Evolutionary conservation across 106 monocot genomes (phyloP).

Genomic region (Xerophyta viscosa): DNA sequence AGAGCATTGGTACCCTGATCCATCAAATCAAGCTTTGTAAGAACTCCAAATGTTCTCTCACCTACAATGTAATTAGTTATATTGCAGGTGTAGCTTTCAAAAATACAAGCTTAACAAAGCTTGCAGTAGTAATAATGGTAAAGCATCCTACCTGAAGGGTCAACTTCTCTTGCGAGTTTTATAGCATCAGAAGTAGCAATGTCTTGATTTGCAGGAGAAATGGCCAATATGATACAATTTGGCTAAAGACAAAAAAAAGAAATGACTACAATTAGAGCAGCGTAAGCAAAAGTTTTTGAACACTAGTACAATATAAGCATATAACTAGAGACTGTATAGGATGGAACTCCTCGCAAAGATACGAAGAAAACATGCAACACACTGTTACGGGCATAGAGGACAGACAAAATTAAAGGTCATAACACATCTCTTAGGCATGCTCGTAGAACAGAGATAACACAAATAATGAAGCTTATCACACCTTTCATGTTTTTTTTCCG

Average conservation of each 20-base stretch:
- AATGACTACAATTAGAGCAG: neutral
- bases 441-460: too few species aligned
- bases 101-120: neutral
- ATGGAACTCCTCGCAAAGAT: too few species aligned
- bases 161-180: conserved; percentile 96
- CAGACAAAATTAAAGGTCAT: too few species aligned
- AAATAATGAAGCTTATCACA: too few species aligned
- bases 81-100: neutral
- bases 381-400: too few species aligned
- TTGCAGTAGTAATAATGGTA: too few species aligned
- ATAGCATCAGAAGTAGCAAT: conserved; percentile 99
- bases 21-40: conserved; percentile 99
- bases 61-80: conserved; percentile 22
- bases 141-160: conserved; percentile 62
- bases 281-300: too few species aligned
- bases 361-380: too few species aligned
- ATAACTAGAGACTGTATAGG: too few species aligned
- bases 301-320: too few species aligned
- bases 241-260: conserved; percentile 40
- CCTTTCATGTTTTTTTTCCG: too few species aligned
- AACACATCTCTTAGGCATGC: too few species aligned
- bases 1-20: conserved; percentile 98
- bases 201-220: conserved; percentile 99
- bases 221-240: conserved; percentile 88
- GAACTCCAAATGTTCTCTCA: conserved; percentile 98